Base-by-base conservation (phyloP, 1,284 basidiomycete genomes). In the Apiotrichum akiyoshidainum region DNA sequence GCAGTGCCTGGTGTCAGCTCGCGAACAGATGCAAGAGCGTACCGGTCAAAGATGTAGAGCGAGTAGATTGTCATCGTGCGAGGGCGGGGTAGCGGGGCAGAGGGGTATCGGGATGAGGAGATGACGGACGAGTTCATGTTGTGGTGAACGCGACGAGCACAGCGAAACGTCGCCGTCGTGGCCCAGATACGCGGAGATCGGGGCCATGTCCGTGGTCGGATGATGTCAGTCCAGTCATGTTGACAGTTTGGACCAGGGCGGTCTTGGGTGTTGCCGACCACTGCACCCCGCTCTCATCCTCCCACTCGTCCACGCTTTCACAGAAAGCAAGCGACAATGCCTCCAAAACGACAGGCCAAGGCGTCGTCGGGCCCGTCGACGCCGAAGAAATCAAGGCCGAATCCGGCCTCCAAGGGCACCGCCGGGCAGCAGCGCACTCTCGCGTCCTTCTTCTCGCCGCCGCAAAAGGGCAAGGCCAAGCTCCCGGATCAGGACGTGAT, bases 21-120 rank as follows among this genome's bases (percentile, higher is more conserved):
- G 1, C 39, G n/a, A n/a, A 41, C 8, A 22, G 31, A 51, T 19
- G 22, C 47, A 34, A 22, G 41, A 37, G 59, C 82, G 68, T 66
- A 84, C 90, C 90, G 84, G 78, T 94, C 91, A 73, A 86, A 95
- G 65, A 95, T 87, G 81, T 94, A 94, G 50, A 95, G 80, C 65
- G 90, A 92, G 79, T 86, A 85, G 68, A 94, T 90, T 13, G 89
- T 88, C 86, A 93, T 90, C 26, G 26, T 33, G 19, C 9, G 19
- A 11, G 44, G 37, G 35, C 33, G 37, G 46, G 44, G 14, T 37
- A 31, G 3, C 3, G 7, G 7, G 26, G n/a, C n/a, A n/a, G n/a
- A n/a, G 37, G 46, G 44, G 14, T 37, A 31, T 31, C 3, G 7
- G 7, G 26, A 31, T 31, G 26, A 31, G 26, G 26, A 31, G 26